Conservation (phyloP, 805 yeast genomes). For the Kuraishia floccosa region DNA sequence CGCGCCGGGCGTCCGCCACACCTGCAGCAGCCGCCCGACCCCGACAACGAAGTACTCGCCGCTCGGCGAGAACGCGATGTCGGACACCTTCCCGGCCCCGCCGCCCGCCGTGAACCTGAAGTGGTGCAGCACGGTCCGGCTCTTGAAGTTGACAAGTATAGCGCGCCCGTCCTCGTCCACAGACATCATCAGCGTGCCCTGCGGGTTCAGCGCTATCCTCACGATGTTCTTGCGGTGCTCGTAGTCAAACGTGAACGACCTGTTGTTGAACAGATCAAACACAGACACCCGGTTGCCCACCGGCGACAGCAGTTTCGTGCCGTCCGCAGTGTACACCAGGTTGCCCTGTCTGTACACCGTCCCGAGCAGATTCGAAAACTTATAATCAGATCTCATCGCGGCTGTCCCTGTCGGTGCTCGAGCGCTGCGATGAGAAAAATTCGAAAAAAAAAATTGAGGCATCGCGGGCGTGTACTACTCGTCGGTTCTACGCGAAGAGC, state of each 20-base stretch:
- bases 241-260: constrained; percentile 80
- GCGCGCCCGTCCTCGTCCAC: constrained; percentile 93
- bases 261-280: constrained; percentile 76
- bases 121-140: constrained; percentile 83
- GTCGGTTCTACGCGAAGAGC: too few species aligned
- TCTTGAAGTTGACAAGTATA: constrained; percentile 72
- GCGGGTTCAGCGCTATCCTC: constrained; percentile 72
- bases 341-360: constrained; percentile 95
- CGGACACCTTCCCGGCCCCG: constrained; percentile 57
- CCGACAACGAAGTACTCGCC: constrained; percentile 85
- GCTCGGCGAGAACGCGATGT: constrained; percentile 77
- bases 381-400: constrained; percentile 82
- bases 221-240: constrained; percentile 84
- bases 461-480: too few species aligned
- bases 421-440: background rate
- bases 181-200: constrained; percentile 67
- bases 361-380: constrained; percentile 83
- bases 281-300: constrained; percentile 90
- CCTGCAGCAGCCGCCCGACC: constrained; percentile 69
- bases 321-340: constrained; percentile 75
- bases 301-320: constrained; percentile 73
- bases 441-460: background rate
- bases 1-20: constrained; percentile 84
- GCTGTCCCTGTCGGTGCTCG: too few species aligned
- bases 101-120: constrained; percentile 88